Conservation (phyloP, 805 yeast genomes). For the Candida andamanensis region DNA sequence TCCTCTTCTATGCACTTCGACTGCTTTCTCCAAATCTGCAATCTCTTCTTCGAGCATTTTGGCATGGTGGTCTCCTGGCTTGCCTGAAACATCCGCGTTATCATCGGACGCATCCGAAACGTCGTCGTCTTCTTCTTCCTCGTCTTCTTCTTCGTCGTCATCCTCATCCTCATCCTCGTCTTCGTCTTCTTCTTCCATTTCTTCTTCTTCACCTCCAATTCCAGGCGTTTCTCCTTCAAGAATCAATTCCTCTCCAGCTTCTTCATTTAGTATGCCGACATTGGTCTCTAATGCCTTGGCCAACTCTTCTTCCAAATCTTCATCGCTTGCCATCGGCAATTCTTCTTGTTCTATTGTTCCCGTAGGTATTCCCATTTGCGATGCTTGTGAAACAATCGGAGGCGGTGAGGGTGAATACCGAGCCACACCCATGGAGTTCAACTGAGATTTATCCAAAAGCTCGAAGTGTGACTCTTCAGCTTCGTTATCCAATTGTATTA, state of each 20-base stretch:
- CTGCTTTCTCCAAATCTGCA: constrained; percentile 69
- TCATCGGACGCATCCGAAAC: constrained; percentile 47
- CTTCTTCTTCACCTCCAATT: constrained; percentile 19
- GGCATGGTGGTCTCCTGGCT: constrained; percentile 43
- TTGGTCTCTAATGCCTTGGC: constrained; percentile 49
- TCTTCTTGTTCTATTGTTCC: constrained; percentile 31
- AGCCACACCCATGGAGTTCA: constrained; percentile 19
- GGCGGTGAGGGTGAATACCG: constrained; percentile 29
- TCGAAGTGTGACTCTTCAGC: constrained; percentile 81
- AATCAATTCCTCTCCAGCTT: constrained; percentile 26
- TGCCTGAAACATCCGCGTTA: constrained; percentile 48
- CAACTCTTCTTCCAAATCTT: constrained; percentile 47
- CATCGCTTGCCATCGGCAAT: constrained; percentile 17
- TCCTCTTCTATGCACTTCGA: constrained; percentile 68
- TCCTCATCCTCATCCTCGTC: constrained; percentile 45
- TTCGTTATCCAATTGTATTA: constrained; percentile 70
- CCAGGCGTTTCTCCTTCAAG: constrained; percentile 6
- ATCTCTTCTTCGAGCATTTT: constrained; percentile 83
- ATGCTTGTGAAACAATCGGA: constrained; percentile 8
- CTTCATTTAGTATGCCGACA: constrained; percentile 29
- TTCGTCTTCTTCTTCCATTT: constrained; percentile 42
- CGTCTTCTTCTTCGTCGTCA: constrained; percentile 52
- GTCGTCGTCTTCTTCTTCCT: constrained; percentile 51
- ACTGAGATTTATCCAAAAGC: constrained; percentile 52
- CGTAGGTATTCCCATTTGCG: constrained; percentile 5